Evolutionary conservation across 192 early-diverging fungal genomes (phyloP), one percentile per base, ranked within the genome.

Genomic region (Entomortierella lignicola): DNA sequence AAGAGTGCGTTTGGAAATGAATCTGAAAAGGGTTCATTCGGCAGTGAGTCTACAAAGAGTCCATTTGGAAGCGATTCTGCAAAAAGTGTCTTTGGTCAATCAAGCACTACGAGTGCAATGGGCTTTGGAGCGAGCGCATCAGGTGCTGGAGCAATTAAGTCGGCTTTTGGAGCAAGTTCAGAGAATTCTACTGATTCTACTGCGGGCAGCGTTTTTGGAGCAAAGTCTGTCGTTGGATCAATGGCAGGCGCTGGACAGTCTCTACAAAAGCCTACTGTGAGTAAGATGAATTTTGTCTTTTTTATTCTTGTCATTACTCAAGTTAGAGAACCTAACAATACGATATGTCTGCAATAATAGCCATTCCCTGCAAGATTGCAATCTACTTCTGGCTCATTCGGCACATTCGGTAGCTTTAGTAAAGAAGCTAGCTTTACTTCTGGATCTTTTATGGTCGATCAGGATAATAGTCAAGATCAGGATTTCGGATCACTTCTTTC

Each of bases 401-500:
- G 62, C 20, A 79, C 75, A 23, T 79, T 79, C 60, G 75, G 75
- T 15, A 58, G 47, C n/a, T 79, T 79, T 39, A 27, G 26, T 8
- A 77, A 77, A 44, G 75, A 79, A 37, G 55, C 60, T 20, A 70
- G 68, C 32, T 79, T 79, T 41, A 29, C 31, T 15, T 63, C 72
- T 18, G 72, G 72, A 48, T 77, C 72, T 0, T 79, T 69, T 30
- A 53, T 79, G 4, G 10, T 37, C 34, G 50, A 47, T 17, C 61
- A 59, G 29, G 60, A 57, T 37, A 23, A 18, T 0, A 66, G 41
- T 47, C 66, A 79, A 7, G 67, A 66, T 10, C 39, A 66, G 31
- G 75, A 79, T 44, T 79, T 79, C 52, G 75, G 67, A n/a, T 56
- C 54, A 37, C 37, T 79, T 42, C 51, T 79, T 47, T 69, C 75